Conservation (phyloP, 768 basidiomycete species). For the Amanita muscaria region DNA sequence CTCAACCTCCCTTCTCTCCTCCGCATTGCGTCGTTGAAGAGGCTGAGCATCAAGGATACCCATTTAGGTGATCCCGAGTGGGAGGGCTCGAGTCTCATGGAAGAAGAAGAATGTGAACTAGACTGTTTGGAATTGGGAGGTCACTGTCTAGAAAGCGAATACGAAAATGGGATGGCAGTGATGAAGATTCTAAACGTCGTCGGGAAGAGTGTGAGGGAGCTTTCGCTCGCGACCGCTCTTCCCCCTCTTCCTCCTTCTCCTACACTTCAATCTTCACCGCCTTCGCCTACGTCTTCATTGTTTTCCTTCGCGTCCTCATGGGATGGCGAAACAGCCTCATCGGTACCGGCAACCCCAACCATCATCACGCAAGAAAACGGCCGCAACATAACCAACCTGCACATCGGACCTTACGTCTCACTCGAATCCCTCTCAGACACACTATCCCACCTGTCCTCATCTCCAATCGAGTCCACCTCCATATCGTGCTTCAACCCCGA, state of each 20-base stretch:
- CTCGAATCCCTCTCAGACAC: conserved; percentile 53
- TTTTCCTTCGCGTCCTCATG: background rate
- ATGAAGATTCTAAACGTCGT: conserved; percentile 55
- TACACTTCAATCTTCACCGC: background rate
- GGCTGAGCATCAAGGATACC: conserved; percentile 59
- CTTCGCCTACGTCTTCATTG: background rate
- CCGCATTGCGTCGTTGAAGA: conserved; percentile 49
- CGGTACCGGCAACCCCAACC: background rate
- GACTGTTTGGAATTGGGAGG: conserved; percentile 49
- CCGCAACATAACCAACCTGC: conserved; percentile 45
- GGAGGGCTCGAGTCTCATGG: no score
- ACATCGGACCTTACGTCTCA: conserved; percentile 55
- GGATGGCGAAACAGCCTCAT: background rate
- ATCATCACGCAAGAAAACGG: conserved; percentile 30
- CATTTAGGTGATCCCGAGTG: conserved; percentile 59
- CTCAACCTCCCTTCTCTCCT: conserved; percentile 61
- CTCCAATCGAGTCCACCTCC: conserved; percentile 49
- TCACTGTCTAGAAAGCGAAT: conserved; percentile 45
- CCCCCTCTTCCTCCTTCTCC: conserved; percentile 22
- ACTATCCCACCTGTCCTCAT: conserved; percentile 46
- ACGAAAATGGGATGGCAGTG: conserved; percentile 44
- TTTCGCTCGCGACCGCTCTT: conserved; percentile 40
- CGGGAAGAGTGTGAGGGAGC: conserved; percentile 44
- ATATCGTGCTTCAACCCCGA: conserved; percentile 57
- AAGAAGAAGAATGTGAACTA: conserved; percentile 42